These are phyloP conservation scores for Neolentinus lepideus DNA, from an alignment of 1,284 basidiomycete species.

Conservation along the genomic window DNA sequence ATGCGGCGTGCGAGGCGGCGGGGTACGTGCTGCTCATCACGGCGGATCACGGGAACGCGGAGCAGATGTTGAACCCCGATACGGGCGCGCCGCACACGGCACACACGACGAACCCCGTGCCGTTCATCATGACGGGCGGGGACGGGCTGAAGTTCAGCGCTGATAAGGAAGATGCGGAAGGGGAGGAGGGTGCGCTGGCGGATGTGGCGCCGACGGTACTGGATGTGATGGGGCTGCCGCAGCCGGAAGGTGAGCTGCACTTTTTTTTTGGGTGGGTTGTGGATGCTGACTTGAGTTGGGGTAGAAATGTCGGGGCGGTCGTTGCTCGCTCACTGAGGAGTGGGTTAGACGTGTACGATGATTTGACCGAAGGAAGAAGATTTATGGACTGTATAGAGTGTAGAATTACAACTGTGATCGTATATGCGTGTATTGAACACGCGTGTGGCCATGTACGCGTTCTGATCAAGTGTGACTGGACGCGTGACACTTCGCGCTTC, in stretches of 20 bases:
- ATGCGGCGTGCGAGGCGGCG: constrained; percentile 76
- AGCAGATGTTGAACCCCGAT: constrained; percentile 83
- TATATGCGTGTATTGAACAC: too few relatives aligned
- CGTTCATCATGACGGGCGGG: constrained; percentile 65
- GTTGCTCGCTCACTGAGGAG: constrained; percentile 28
- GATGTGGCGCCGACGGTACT: constrained; percentile 87
- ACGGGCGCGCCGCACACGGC: constrained; percentile 85
- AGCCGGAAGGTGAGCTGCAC: constrained; percentile 46
- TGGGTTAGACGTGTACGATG: neutral
- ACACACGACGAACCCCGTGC: constrained; percentile 81
- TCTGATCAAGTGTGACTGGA: neutral
- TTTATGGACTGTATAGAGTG: neutral
- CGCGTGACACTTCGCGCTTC: neutral
- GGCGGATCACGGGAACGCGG: constrained; percentile 90
- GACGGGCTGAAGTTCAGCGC: constrained; percentile 39
- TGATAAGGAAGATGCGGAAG: constrained; percentile 47
- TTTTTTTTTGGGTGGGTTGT: neutral
- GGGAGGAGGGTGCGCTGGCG: constrained; percentile 66
- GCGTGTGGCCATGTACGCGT: too few relatives aligned
- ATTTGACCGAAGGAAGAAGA: neutral
- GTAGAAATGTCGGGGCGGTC: constrained; percentile 55
- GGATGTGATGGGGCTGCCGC: constrained; percentile 59
- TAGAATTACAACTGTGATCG: too few relatives aligned
- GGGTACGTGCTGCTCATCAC: constrained; percentile 85
- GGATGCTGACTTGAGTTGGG: constrained; percentile 6